Conservation (phyloP, 23 red algal species). For the Gracilaria gracilis region DNA sequence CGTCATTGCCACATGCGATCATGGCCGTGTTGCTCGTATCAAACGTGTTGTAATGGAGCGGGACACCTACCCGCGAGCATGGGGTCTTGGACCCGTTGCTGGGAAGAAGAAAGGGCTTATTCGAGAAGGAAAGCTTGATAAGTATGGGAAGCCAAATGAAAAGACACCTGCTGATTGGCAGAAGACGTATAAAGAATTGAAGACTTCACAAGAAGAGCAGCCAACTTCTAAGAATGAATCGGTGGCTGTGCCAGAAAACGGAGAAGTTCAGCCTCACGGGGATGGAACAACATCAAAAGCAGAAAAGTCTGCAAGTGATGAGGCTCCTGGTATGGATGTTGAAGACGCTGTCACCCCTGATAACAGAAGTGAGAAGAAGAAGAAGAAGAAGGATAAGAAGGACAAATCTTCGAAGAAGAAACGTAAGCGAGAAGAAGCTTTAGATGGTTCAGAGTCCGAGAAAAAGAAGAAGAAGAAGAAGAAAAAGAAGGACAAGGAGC, state of each 20-base stretch:
- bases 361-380: constrained; percentile 24
- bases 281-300: not conserved
- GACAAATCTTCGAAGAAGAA: constrained; percentile 54
- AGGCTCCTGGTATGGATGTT: constrained; percentile 15
- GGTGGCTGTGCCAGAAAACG: not conserved
- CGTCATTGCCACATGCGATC: constrained; percentile 94
- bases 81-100: constrained; percentile 97
- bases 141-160: constrained; percentile 94
- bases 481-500: constrained; percentile 6
- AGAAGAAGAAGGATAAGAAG: constrained; percentile 25
- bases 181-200: constrained; percentile 19
- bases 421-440: constrained; percentile 21
- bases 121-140: constrained; percentile 88
- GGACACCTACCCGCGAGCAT: constrained; percentile 93
- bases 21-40: constrained; percentile 95
- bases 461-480: constrained; percentile 59
- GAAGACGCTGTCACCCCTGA: constrained; percentile 23
- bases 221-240: not conserved
- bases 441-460: constrained; percentile 6
- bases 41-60: constrained; percentile 99
- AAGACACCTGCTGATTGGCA: constrained; percentile 78
- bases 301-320: not conserved
- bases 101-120: constrained; percentile 95
- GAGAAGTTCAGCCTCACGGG: not conserved
- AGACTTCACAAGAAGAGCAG: not conserved